phyloP scores from a whole-genome alignment of 176 grass and related monocot genomes.

The Pontederia paniculata region DNA sequence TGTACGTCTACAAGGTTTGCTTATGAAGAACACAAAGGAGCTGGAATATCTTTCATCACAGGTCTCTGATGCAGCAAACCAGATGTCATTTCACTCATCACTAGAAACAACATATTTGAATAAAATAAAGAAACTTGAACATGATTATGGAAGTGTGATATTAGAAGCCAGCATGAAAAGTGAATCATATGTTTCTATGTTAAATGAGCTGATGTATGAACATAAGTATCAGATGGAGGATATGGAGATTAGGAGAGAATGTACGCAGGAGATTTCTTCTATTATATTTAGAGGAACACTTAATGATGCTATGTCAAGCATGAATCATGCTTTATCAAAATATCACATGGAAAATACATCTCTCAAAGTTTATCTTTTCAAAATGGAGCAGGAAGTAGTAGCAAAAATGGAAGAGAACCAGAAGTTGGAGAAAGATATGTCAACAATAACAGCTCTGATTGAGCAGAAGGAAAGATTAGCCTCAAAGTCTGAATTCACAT shows the following conservation, averaged over 20 bases:
- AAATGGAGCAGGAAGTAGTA: constrained; percentile 37
- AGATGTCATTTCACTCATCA: constrained; percentile 12
- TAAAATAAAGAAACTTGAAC: constrained; percentile 28
- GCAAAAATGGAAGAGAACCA: constrained; percentile 37
- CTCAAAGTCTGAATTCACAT: constrained; percentile 34
- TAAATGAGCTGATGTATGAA: constrained; percentile 30
- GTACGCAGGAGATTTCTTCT: constrained; percentile 8
- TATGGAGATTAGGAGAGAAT: constrained; percentile 7
- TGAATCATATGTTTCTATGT: constrained; percentile 25
- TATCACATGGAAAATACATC: constrained; percentile 32
- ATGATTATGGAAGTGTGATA: constrained; percentile 40
- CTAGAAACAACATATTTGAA: constrained; percentile 22
- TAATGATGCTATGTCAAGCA: background rate
- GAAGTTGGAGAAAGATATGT: constrained; percentile 39
- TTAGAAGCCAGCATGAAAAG: constrained; percentile 33
- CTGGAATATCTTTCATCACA: constrained; percentile 45
- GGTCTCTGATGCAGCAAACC: constrained; percentile 36
- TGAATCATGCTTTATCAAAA: constrained; percentile 13
- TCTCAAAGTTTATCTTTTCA: constrained; percentile 31
- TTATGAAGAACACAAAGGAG: constrained; percentile 35
- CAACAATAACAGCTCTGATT: constrained; percentile 11
- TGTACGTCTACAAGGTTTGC: constrained; percentile 28
- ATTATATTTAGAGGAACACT: constrained; percentile 12
- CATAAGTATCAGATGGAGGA: constrained; percentile 35
- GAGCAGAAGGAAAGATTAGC: constrained; percentile 50